These are phyloP conservation scores for Xanthoconium purpureum DNA, from an alignment of 768 basidiomycete genomes.

Conservation along the genomic window DNA sequence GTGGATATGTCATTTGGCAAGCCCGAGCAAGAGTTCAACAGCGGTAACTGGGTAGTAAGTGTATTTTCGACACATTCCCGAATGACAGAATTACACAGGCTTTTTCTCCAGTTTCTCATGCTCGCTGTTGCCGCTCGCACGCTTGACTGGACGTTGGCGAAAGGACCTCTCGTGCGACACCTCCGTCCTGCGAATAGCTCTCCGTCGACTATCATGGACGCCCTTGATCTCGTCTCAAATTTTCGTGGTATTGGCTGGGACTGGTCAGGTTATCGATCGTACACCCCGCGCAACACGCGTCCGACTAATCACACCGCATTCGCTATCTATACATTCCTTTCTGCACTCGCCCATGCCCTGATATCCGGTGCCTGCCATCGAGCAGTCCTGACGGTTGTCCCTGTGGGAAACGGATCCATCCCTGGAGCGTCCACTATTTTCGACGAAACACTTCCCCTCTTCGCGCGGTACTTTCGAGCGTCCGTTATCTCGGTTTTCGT, in stretches of 20 bases:
- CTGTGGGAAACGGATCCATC: neutral
- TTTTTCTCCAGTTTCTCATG: too few relatives aligned
- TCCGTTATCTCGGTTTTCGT: neutral
- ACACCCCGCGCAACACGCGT: neutral
- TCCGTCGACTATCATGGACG: too few relatives aligned
- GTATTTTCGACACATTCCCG: too few relatives aligned
- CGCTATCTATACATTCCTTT: neutral
- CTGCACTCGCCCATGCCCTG: neutral
- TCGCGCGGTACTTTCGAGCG: neutral
- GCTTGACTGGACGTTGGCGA: too few relatives aligned
- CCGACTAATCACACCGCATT: neutral
- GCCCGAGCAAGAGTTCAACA: too few relatives aligned
- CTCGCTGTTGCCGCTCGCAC: too few relatives aligned
- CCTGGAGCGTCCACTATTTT: neutral
- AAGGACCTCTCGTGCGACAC: too few relatives aligned
- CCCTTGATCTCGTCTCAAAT: too few relatives aligned
- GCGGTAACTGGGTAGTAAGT: too few relatives aligned
- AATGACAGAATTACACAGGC: too few relatives aligned
- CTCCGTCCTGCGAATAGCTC: too few relatives aligned
- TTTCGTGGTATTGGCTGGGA: neutral
- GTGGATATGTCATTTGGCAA: too few relatives aligned
- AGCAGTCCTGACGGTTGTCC: neutral
- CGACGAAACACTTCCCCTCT: neutral
- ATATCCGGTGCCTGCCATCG: neutral
- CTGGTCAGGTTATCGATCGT: neutral